These are phyloP conservation scores for Sanguinoderma infundibulare DNA, from an alignment of 1,284 basidiomycete genomes.

Conservation along the genomic window DNA sequence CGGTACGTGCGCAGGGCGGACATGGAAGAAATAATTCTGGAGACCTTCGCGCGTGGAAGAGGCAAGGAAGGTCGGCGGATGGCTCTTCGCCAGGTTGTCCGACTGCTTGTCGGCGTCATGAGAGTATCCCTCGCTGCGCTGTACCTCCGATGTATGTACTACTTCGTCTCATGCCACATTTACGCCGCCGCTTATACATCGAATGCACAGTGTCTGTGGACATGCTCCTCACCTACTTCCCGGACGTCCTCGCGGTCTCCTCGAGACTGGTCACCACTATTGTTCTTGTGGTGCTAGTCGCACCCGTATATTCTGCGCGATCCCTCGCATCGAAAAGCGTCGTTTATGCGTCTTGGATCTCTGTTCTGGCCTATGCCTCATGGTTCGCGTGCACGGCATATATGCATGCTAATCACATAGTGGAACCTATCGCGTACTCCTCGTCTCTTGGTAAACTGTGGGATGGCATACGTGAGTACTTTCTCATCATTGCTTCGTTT, in stretches of 20 bases:
- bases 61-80: constrained; percentile 45
- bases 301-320: constrained; percentile 55
- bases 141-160: constrained; percentile 65
- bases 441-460: constrained; percentile 54
- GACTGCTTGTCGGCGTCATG: constrained; percentile 46
- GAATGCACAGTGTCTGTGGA: constrained; percentile 52
- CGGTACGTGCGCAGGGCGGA: constrained; percentile 67
- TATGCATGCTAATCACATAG: constrained; percentile 50
- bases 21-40: constrained; percentile 64
- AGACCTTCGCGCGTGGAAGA: constrained; percentile 61
- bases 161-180: neutral
- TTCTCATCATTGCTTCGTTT: neutral
- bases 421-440: constrained; percentile 42
- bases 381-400: constrained; percentile 61
- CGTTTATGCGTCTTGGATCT: constrained; percentile 59
- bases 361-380: constrained; percentile 56
- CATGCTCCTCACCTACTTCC: constrained; percentile 49
- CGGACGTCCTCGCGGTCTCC: constrained; percentile 35
- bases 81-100: constrained; percentile 42
- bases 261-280: constrained; percentile 40
- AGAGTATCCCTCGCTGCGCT: constrained; percentile 57
- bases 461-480: constrained; percentile 64
- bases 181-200: neutral
- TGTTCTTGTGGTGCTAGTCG: constrained; percentile 46
- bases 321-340: constrained; percentile 57